Conservation (phyloP, 192 early-diverging fungal genomes). For the Pilaira anomala region DNA sequence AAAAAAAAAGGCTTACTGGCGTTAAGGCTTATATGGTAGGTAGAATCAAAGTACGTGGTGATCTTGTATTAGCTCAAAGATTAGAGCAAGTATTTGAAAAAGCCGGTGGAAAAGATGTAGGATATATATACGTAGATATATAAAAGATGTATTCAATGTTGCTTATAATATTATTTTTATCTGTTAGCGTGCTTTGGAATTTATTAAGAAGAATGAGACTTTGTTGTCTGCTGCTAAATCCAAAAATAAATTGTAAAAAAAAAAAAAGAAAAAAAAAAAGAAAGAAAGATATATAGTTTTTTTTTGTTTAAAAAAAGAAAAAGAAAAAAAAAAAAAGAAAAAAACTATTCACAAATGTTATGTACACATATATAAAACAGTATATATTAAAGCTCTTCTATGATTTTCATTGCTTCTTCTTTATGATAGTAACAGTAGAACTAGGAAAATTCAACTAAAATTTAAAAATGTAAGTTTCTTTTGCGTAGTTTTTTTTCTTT, state of each 20-base stretch:
- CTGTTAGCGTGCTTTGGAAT: conserved; percentile 24
- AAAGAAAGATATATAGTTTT: too few species aligned
- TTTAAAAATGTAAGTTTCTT: neutral
- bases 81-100: conserved; percentile 31
- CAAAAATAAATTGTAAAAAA: neutral
- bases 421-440: conserved; percentile 1
- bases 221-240: conserved; percentile 11
- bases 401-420: neutral
- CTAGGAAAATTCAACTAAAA: neutral
- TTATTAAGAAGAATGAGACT: conserved; percentile 27
- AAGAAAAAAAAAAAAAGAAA: too few species aligned
- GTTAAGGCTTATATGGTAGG: conserved; percentile 29
- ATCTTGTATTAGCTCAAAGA: conserved; percentile 25
- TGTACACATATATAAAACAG: too few species aligned
- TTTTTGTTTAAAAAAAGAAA: too few species aligned
- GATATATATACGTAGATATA: neutral
- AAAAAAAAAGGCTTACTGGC: conserved; percentile 19
- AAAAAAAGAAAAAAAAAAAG: too few species aligned
- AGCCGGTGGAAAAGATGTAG: conserved; percentile 27
- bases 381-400: too few species aligned
- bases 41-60: conserved; percentile 25
- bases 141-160: too few species aligned
- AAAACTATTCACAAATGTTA: too few species aligned
- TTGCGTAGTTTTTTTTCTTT: neutral
- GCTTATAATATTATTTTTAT: neutral